A percentile compares a stretch with the other conserved stretches of the same genome.
These are phyloP conservation scores for Vaccinium darrowii DNA, from an alignment of 148 eudicot genomes.

Conservation along the genomic window DNA sequence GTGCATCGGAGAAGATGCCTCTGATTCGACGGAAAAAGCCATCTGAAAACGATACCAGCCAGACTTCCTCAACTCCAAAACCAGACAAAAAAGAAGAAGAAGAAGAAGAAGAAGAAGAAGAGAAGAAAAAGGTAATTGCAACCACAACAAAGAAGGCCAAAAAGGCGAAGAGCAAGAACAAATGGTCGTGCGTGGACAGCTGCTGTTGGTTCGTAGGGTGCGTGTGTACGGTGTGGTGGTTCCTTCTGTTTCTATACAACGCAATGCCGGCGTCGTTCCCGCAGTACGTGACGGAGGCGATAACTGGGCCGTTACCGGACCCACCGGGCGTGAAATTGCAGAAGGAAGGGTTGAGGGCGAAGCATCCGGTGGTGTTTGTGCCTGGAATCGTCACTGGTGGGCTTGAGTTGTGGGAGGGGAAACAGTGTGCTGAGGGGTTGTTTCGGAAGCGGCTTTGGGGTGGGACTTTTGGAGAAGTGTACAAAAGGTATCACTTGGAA, in stretches of 20 bases:
- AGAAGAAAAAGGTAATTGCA: neutral
- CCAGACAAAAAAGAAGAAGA: constrained; percentile 10
- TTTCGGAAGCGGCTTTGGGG: constrained; percentile 94
- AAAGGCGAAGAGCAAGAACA: constrained; percentile 12
- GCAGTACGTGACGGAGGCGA: constrained; percentile 56
- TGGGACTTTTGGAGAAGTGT: constrained; percentile 90
- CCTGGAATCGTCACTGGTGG: constrained; percentile 63
- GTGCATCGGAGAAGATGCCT: constrained; percentile 14
- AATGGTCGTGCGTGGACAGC: constrained; percentile 64
- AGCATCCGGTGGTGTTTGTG: constrained; percentile 64
- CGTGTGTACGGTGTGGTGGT: constrained; percentile 72
- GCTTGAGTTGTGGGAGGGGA: constrained; percentile 59
- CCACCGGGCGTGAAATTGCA: constrained; percentile 62
- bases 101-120: constrained; percentile 21
- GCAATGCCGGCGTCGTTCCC: constrained; percentile 61
- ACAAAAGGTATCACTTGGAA: constrained; percentile 61
- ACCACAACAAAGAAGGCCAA: neutral
- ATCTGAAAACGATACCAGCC: neutral
- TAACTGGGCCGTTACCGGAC: constrained; percentile 51
- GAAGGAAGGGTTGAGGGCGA: constrained; percentile 62
- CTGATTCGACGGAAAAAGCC: constrained; percentile 24
- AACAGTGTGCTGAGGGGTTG: constrained; percentile 68
- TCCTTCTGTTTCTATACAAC: constrained; percentile 51
- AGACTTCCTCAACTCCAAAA: constrained; percentile 5
- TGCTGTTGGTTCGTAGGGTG: constrained; percentile 84